Conservation (phyloP, 306 rosid species). For the Lithocarpus polystachyus region DNA sequence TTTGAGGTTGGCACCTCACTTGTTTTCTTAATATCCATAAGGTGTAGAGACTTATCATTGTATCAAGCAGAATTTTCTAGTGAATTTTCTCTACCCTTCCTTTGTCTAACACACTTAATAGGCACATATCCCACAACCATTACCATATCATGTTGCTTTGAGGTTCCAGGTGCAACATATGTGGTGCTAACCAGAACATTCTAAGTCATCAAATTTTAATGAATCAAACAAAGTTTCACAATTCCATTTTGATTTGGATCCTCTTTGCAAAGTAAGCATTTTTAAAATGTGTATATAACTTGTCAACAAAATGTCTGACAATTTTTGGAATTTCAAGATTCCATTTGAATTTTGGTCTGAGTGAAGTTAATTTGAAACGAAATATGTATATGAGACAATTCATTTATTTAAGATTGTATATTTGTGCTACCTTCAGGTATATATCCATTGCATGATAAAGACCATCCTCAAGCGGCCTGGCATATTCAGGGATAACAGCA, state of each 20-base stretch:
- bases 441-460: constrained; percentile 84
- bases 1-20: neutral
- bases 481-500: constrained; percentile 72
- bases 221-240: no score
- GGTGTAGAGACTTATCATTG: neutral
- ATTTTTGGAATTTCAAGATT: neutral
- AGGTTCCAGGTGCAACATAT: neutral
- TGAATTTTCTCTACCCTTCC: neutral
- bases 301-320: neutral
- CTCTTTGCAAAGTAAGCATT: neutral
- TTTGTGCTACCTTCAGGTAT: constrained; percentile 61
- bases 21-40: neutral
- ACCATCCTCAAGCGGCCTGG: constrained; percentile 73
- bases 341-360: neutral
- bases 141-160: no score
- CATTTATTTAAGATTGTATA: constrained; percentile 10
- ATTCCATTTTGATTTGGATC: no score
- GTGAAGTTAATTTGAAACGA: neutral
- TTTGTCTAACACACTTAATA: neutral
- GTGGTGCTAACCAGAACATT: neutral
- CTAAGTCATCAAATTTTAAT: neutral
- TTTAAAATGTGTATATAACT: neutral
- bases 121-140: neutral
- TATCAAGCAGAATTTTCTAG: neutral
- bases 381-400: neutral